Percentiles rank a stretch among this genome's conserved stretches.
Evolutionary conservation across 164 flowering plant species (phyloP).

Genomic region (Tetracentron sinense): DNA sequence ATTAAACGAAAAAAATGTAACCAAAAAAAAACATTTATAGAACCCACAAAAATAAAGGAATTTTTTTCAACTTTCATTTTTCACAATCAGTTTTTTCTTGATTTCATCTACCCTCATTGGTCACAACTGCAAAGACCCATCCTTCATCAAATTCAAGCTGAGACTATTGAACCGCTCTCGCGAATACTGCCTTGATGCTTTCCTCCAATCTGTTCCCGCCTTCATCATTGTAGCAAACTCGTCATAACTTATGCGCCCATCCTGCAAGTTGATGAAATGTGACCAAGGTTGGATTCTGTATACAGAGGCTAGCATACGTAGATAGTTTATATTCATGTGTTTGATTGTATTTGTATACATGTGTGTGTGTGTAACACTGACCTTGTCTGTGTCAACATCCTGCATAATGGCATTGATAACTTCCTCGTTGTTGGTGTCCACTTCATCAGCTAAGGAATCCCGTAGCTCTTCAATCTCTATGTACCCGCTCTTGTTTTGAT

Average conservation of each 20-base stretch:
- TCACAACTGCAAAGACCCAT: too few species aligned
- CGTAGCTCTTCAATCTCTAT: constrained; percentile 87
- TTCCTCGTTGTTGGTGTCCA: constrained; percentile 63
- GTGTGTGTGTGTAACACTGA: constrained; percentile 17
- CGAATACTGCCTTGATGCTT: constrained; percentile 83
- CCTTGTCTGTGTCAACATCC: constrained; percentile 97
- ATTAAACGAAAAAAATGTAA: too few species aligned
- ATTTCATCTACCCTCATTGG: too few species aligned
- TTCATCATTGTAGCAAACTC: constrained; percentile 87
- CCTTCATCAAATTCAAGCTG: constrained; percentile 60
- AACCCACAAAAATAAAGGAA: too few species aligned
- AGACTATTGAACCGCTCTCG: constrained; percentile 72
- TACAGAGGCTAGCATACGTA: not conserved
- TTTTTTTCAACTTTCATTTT: too few species aligned
- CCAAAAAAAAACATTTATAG: too few species aligned
- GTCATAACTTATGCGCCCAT: constrained; percentile 76
- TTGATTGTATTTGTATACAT: too few species aligned
- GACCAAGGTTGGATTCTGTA: not conserved
- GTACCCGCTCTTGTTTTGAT: constrained; percentile 57
- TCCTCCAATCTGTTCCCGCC: constrained; percentile 92
- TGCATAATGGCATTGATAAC: constrained; percentile 72
- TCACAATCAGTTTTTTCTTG: too few species aligned
- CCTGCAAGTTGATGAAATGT: constrained; percentile 37
- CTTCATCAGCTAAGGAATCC: constrained; percentile 68
- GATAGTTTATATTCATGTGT: not conserved